Conservation (phyloP, 805 yeast genomes). For the Candida arabinofermentans region DNA sequence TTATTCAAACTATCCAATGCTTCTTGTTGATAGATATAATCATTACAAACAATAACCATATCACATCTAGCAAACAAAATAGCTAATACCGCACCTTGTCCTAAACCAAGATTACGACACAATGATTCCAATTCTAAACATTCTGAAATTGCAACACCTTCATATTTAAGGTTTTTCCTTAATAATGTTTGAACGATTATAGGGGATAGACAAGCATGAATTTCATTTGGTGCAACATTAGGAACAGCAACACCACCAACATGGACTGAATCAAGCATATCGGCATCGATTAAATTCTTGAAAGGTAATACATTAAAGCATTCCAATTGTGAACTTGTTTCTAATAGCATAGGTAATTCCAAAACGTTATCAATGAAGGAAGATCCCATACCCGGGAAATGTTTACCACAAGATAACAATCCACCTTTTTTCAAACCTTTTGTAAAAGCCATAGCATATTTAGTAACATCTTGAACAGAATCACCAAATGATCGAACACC, state of each 20-base stretch:
- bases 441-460: conserved; percentile 49
- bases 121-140: conserved; percentile 62
- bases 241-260: conserved; percentile 68
- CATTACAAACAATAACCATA: conserved; percentile 58
- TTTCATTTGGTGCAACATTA: conserved; percentile 53
- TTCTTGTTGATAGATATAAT: conserved; percentile 49
- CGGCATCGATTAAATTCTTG: conserved; percentile 40
- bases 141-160: conserved; percentile 56
- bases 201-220: conserved; percentile 60
- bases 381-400: conserved; percentile 64
- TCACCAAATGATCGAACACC: conserved; percentile 62
- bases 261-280: conserved; percentile 48
- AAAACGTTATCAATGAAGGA: conserved; percentile 54
- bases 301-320: conserved; percentile 50
- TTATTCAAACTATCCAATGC: conserved; percentile 41
- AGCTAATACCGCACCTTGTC: conserved; percentile 63
- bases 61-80: conserved; percentile 60
- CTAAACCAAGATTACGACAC: conserved; percentile 58
- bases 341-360: conserved; percentile 57
- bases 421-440: conserved; percentile 53
- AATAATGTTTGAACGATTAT: conserved; percentile 46
- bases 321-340: conserved; percentile 48
- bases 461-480: conserved; percentile 54
- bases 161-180: conserved; percentile 46
- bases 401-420: conserved; percentile 52